Percentiles rank a stretch among this genome's conserved stretches.
Conservation (phyloP, 2,329 filamentous ascomycete genomes). For the Xylariomycetidae sp. region DNA sequence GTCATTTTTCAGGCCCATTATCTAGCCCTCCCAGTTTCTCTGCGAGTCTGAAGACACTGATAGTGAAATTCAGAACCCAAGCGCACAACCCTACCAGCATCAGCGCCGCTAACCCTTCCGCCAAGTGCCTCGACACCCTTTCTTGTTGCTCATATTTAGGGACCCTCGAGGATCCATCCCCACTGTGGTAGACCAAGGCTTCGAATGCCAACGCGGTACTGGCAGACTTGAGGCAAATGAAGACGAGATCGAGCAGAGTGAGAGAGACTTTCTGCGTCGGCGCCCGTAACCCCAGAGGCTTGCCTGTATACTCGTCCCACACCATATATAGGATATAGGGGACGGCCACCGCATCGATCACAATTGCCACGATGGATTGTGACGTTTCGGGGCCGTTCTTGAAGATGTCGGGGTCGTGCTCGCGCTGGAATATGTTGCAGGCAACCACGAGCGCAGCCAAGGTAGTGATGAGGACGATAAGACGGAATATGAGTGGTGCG, state of each 20-base stretch:
- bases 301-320: conserved; percentile 92
- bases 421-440: conserved; percentile 62
- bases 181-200: conserved; percentile 58
- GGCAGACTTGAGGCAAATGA: conserved; percentile 95
- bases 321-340: conserved; percentile 92
- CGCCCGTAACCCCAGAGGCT: conserved; percentile 80
- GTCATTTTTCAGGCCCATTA: conserved; percentile 35
- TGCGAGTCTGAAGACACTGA: conserved; percentile 71
- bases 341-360: conserved; percentile 82
- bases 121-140: conserved; percentile 50
- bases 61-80: conserved; percentile 86
- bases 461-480: conserved; percentile 78
- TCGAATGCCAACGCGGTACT: conserved; percentile 88
- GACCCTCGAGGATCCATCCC: conserved; percentile 25
- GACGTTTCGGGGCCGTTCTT: conserved; percentile 51
- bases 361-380: conserved; percentile 81
- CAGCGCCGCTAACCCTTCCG: conserved; percentile 68
- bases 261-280: conserved; percentile 82
- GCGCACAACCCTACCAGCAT: conserved; percentile 75
- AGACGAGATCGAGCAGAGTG: conserved; percentile 86
- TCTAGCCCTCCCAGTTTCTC: conserved; percentile 51
- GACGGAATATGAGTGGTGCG: conserved; percentile 75
- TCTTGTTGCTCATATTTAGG: conserved; percentile 37
- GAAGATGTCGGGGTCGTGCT: conserved; percentile 30
- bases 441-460: conserved; percentile 75